Evolutionary conservation across 73 alveolate genomes (phyloP).

Genomic region (Paramecium primaurelia): DNA sequence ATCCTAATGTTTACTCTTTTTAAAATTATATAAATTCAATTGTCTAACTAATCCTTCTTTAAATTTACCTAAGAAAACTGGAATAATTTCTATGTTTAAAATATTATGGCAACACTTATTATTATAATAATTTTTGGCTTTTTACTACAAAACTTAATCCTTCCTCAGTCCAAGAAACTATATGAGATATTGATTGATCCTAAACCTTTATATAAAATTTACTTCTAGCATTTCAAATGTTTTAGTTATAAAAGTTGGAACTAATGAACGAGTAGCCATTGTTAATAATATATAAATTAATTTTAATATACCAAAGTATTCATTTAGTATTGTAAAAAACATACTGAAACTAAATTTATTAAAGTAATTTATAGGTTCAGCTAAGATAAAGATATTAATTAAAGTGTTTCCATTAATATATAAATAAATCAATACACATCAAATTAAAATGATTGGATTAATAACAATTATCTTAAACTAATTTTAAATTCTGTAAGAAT

Average conservation of each 20-base stretch:
- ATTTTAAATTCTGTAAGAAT: too few relatives aligned
- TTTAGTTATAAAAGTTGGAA: slow-evolving; percentile 34
- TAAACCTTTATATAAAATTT: neutral
- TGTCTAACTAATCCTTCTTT: neutral
- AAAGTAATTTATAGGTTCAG: neutral
- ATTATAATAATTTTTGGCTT: neutral
- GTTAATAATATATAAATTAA: neutral
- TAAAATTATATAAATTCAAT: slow-evolving; percentile 50
- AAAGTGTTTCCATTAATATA: neutral
- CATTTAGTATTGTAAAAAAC: neutral
- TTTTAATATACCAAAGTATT: neutral
- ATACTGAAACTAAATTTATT: neutral
- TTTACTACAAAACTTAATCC: slow-evolving; percentile 46
- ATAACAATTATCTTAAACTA: too few relatives aligned
- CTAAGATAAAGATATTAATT: neutral
- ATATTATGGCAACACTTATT: slow-evolving; percentile 30
- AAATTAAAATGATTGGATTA: too few relatives aligned
- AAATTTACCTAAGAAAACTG: neutral
- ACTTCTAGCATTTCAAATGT: slow-evolving; percentile 44
- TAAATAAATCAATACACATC: too few relatives aligned
- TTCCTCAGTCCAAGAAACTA: slow-evolving; percentile 38
- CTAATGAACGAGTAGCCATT: slow-evolving; percentile 45
- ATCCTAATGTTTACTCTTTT: slow-evolving; percentile 31
- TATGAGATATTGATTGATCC: slow-evolving; percentile 12
- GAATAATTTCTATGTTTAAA: slow-evolving; percentile 42